These are phyloP conservation scores for Caryocar brasiliense DNA, from an alignment of 441 rosid genomes.

Conservation along the genomic window DNA sequence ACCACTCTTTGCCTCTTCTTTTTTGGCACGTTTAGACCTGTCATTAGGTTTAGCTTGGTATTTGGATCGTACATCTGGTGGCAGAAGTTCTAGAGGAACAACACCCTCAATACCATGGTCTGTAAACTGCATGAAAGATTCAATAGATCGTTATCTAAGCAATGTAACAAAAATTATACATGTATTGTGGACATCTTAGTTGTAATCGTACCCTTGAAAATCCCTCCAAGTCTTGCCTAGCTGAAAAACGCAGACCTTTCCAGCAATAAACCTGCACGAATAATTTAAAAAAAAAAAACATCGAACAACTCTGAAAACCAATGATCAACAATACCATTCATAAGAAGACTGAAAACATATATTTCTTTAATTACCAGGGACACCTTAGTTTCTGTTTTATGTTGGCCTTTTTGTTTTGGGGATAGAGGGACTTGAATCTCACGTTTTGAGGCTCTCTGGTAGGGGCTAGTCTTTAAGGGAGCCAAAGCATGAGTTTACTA, in stretches of 20 bases:
- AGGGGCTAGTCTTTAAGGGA: too few relatives aligned
- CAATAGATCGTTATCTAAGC: not conserved
- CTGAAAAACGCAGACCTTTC: constrained; percentile 91
- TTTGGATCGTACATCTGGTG: constrained; percentile 64
- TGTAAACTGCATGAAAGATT: constrained; percentile 55
- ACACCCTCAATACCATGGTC: constrained; percentile 93
- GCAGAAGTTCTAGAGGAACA: constrained; percentile 82
- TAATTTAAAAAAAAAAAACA: too few relatives aligned
- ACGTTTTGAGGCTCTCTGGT: too few relatives aligned
- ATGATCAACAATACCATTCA: too few relatives aligned
- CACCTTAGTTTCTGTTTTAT: too few relatives aligned
- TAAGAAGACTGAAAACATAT: too few relatives aligned
- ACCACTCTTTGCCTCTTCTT: constrained; percentile 61
- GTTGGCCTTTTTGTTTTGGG: too few relatives aligned
- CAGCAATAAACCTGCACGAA: constrained; percentile 87
- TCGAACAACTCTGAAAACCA: too few relatives aligned
- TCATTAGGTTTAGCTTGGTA: constrained; percentile 80
- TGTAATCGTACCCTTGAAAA: constrained; percentile 64
- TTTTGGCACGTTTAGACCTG: constrained; percentile 79
- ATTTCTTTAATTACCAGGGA: too few relatives aligned
- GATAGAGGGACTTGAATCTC: too few relatives aligned
- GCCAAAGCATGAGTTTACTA: too few relatives aligned
- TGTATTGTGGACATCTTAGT: not conserved
- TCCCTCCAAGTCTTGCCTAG: constrained; percentile 94
- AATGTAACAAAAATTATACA: not conserved